These are phyloP conservation scores for Pleurotus cornucopiae DNA, from an alignment of 768 basidiomycete species.

Conservation along the genomic window DNA sequence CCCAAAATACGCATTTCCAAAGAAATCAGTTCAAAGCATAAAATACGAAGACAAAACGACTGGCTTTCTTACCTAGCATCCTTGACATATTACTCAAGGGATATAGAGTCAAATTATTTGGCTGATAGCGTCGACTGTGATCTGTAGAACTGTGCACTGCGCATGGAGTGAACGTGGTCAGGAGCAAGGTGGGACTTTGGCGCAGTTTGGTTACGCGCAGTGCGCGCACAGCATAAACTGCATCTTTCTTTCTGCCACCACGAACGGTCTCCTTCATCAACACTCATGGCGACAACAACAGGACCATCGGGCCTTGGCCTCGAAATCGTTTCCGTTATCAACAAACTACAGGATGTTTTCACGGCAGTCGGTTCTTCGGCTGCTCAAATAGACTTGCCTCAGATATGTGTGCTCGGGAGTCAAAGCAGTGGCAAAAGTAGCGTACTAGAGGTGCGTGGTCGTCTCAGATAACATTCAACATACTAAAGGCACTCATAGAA, in stretches of 20 bases:
- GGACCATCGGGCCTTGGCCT: slow-evolving; percentile 66
- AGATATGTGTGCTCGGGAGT: slow-evolving; percentile 88
- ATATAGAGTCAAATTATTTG: no score
- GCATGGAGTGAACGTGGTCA: no score
- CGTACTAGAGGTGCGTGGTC: slow-evolving; percentile 70
- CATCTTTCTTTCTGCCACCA: no score
- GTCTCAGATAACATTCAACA: background rate
- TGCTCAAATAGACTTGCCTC: slow-evolving; percentile 81
- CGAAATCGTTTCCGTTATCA: slow-evolving; percentile 78
- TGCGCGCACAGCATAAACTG: background rate
- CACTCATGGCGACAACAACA: slow-evolving; percentile 38
- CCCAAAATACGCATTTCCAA: no score
- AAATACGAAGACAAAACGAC: no score
- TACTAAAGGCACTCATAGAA: slow-evolving; percentile 49
- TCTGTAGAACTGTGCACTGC: no score
- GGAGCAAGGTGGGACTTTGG: slow-evolving; percentile 1
- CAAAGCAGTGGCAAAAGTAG: slow-evolving; percentile 94
- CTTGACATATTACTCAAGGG: no score
- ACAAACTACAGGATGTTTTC: slow-evolving; percentile 92
- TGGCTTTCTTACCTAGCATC: no score
- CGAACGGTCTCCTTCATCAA: slow-evolving; percentile 9
- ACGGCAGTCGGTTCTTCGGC: slow-evolving; percentile 76
- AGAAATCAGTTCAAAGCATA: no score
- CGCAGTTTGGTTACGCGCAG: slow-evolving; percentile 6
- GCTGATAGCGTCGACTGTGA: no score